Evolutionary conservation across 306 rosid genomes (phyloP).

Genomic region (Argentina anserina): DNA sequence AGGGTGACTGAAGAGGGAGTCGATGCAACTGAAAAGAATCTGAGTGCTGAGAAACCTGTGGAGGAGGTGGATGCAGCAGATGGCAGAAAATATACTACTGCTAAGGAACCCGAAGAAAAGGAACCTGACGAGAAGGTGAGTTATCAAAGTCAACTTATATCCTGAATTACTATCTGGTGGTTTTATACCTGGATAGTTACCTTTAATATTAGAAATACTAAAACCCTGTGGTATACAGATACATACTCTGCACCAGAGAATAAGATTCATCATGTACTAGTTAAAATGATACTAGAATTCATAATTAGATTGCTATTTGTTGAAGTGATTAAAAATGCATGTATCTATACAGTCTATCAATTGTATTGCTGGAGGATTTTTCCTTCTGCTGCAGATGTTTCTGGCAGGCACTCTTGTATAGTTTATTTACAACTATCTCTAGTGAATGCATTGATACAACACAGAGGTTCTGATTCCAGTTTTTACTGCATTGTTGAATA

Average conservation of each 20-base stretch:
- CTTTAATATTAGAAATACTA: not conserved
- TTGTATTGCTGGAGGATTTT: not conserved
- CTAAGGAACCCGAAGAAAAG: slow-evolving; percentile 61
- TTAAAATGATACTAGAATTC: not conserved
- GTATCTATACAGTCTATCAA: not conserved
- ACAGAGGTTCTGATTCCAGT: too few species aligned
- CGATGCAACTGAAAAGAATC: slow-evolving; percentile 58
- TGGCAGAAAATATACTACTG: slow-evolving; percentile 49
- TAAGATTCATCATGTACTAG: not conserved
- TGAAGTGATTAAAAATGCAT: not conserved
- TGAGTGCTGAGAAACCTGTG: slow-evolving; percentile 67
- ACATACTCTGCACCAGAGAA: not conserved
- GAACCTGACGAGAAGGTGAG: slow-evolving; percentile 84
- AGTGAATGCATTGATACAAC: too few species aligned
- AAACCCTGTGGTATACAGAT: not conserved
- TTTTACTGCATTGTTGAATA: too few species aligned
- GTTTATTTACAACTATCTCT: not conserved
- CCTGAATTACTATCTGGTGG: not conserved
- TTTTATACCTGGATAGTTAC: not conserved
- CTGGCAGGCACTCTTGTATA: not conserved
- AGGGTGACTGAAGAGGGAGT: slow-evolving; percentile 67
- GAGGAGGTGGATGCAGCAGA: slow-evolving; percentile 53
- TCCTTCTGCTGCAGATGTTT: not conserved
- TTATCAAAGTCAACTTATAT: not conserved
- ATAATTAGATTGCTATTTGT: not conserved